These are phyloP conservation scores for Pseudopyricularia cyperi DNA, from an alignment of 2,329 filamentous ascomycete species.

Conservation along the genomic window DNA sequence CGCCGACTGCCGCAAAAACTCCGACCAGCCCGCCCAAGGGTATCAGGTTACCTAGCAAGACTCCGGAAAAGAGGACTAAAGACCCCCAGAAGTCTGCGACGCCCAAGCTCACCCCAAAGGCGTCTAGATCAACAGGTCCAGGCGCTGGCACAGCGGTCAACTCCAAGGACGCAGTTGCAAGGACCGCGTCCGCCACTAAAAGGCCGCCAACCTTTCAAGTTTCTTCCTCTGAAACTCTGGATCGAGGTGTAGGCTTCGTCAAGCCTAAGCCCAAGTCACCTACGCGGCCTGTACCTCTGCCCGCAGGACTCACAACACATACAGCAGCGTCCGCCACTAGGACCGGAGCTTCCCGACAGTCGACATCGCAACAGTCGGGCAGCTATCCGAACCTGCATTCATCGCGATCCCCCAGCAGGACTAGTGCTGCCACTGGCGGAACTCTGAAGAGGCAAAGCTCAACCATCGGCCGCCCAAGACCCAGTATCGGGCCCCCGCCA, in stretches of 20 bases:
- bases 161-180: slow-evolving; percentile 5
- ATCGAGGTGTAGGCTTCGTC: slow-evolving; percentile 26
- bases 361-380: slow-evolving; percentile 25
- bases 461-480: slow-evolving; percentile 28
- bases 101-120: slow-evolving; percentile 6
- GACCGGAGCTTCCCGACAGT: slow-evolving; percentile 24
- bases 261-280: slow-evolving; percentile 55
- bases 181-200: slow-evolving; percentile 19
- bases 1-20: slow-evolving; percentile 22
- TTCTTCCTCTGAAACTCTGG: slow-evolving; percentile 15
- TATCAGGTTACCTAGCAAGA: slow-evolving; percentile 15
- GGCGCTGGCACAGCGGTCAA: not conserved
- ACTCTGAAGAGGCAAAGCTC: slow-evolving; percentile 31
- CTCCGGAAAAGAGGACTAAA: slow-evolving; percentile 21
- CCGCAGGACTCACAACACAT: slow-evolving; percentile 54
- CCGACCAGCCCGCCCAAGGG: slow-evolving; percentile 21
- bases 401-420: slow-evolving; percentile 31
- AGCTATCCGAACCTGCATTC: slow-evolving; percentile 17
- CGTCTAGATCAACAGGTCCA: not conserved
- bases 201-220: slow-evolving; percentile 29
- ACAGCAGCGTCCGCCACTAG: slow-evolving; percentile 59
- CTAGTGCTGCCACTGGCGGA: slow-evolving; percentile 21
- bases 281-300: slow-evolving; percentile 53
- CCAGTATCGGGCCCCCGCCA: slow-evolving; percentile 44
- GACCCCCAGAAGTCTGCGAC: slow-evolving; percentile 18